Conservation (phyloP, 257 asterid species). For the Nicotiana undulata region DNA sequence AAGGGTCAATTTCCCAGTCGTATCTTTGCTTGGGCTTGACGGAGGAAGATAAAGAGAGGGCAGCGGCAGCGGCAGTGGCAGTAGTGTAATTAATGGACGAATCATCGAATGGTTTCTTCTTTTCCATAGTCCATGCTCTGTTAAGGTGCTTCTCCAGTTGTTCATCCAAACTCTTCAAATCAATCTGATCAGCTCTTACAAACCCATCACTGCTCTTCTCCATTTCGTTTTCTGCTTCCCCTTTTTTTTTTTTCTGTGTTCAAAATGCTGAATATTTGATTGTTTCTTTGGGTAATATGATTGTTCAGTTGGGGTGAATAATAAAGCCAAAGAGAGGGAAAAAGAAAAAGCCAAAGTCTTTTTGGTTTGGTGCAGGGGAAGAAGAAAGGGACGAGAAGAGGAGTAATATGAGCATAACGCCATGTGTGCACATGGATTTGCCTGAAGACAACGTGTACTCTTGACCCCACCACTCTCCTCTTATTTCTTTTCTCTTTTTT, state of each 20-base stretch:
- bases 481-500: background rate
- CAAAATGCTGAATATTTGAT: background rate
- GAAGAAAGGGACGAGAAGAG: background rate
- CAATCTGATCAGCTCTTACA: constrained; percentile 89
- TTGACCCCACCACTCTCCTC: constrained; percentile 30
- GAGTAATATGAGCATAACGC: constrained; percentile 28
- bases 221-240: constrained; percentile 21
- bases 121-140: constrained; percentile 60
- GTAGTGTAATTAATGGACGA: constrained; percentile 1
- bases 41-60: background rate
- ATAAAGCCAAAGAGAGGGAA: background rate
- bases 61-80: background rate
- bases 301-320: background rate
- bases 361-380: background rate
- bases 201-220: constrained; percentile 72
- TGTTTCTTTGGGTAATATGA: background rate
- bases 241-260: background rate
- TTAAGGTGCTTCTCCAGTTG: constrained; percentile 66
- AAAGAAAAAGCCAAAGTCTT: background rate
- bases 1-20: constrained; percentile 26
- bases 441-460: constrained; percentile 40
- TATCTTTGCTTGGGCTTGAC: background rate
- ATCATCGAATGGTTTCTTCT: constrained; percentile 24
- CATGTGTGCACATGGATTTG: constrained; percentile 92
- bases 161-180: constrained; percentile 81